These are phyloP conservation scores for Lachnellula suecica DNA, from an alignment of 2,329 filamentous ascomycete species.

Conservation along the genomic window DNA sequence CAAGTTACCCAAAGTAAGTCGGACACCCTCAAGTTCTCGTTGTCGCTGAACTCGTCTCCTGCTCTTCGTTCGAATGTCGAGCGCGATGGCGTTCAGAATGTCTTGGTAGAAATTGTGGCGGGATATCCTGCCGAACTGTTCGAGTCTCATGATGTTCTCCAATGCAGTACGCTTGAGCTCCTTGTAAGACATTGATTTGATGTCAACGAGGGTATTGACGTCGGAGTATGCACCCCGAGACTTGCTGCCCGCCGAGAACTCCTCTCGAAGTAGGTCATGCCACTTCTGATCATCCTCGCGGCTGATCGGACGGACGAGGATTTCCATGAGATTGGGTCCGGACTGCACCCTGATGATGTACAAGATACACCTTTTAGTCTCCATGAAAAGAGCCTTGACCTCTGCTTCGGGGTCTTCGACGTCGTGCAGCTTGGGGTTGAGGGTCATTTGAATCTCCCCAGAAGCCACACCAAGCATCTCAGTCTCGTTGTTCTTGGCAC, in stretches of 20 bases:
- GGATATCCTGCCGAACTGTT: conserved; percentile 83
- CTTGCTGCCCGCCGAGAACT: conserved; percentile 67
- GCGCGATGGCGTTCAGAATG: conserved; percentile 92
- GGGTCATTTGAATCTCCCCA: conserved; percentile 80
- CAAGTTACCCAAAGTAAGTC: conserved; percentile 71
- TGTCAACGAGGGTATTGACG: conserved; percentile 77
- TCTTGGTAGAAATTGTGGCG: conserved; percentile 92
- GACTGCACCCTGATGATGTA: conserved; percentile 98
- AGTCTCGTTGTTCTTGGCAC: conserved; percentile 92
- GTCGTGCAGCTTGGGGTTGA: conserved; percentile 87
- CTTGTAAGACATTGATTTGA: conserved; percentile 84
- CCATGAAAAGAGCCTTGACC: conserved; percentile 91
- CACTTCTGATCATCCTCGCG: conserved; percentile 89
- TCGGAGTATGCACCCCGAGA: conserved; percentile 88
- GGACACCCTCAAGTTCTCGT: conserved; percentile 82
- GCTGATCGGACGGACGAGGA: conserved; percentile 85
- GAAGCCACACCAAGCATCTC: conserved; percentile 86
- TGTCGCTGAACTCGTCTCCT: conserved; percentile 87
- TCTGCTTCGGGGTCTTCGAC: conserved; percentile 91
- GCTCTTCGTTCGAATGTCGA: conserved; percentile 97
- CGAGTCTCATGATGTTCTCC: conserved; percentile 89
- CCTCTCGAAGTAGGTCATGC: conserved; percentile 77
- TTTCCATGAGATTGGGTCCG: conserved; percentile 88
- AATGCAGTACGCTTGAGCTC: conserved; percentile 91
- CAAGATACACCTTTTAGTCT: conserved; percentile 93